Base-by-base conservation (phyloP, 2,329 filamentous ascomycete species). In the Neurospora sp. region DNA sequence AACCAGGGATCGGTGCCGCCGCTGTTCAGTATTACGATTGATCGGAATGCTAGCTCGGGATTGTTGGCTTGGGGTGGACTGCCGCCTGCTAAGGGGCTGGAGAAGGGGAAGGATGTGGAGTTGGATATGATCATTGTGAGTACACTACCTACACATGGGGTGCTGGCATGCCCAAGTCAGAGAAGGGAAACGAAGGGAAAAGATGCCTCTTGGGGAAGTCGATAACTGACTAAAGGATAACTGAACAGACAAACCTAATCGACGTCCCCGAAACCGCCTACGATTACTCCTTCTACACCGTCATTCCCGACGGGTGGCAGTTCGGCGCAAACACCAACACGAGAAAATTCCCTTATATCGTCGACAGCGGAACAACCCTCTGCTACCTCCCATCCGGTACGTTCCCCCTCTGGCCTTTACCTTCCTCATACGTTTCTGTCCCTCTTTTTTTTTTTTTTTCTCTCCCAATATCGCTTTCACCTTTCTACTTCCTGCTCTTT, bases 291-390 rank as follows among this genome's bases (percentile, higher is more conserved):
- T 86, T 84, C 75, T 87, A 87, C 73, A 86, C 85, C 19, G 81
- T 86, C 69, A 77, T 86, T 66, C 82, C 83, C 0, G 83, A 85
- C 69, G 84, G 83, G 3, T 78, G 85, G 70, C 76, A 77, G 71
- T 85, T 80, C 74, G 84, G 80, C 33, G 77, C 79, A 52, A 81
- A 78, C 4, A 81, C 77, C 2, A 81, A 83, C 71, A 77, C 74
- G 19, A 80, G 77, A 40, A 83, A 81, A 73, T 83, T 82, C 68
- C 83, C 83, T 4, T 85, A 82, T 74, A 84, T 87, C 68, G 78
- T 86, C 67, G 85, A 87, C 76, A 85, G 82, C 17, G 83, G 83
- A 39, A 86, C 85, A 1, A 84, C 84, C 0, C 79, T 85, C 74
- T 83, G 82, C 71, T 83, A 85, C 71, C 76, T 86, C 1, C 84